Evolutionary conservation across 179 eudicot genomes (phyloP), one percentile per base, ranked within the genome.

Genomic region (Drosera spatulata): DNA sequence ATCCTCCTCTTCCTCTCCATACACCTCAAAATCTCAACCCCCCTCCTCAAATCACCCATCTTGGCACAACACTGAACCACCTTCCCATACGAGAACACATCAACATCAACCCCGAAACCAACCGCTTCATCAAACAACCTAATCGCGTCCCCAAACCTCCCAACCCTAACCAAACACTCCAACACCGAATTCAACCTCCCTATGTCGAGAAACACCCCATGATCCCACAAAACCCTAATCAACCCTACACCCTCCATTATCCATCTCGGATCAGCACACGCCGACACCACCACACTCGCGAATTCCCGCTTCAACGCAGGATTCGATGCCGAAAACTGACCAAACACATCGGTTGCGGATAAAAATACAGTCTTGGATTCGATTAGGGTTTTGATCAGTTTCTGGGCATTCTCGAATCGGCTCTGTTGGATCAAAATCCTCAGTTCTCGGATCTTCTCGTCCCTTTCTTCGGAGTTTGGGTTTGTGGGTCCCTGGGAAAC

Each of bases 11-110:
- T 66, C 67, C 57, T 65, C 91, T 22, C 33, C 33, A 89, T 86
- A 22, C 12, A 5, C 2, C 66, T 53, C 55, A 82, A 67, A 74
- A 86, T 59, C n/a, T 75, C 69, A 50, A 82, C 33, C 38, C 77
- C 96, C 64, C 57, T 73, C 47, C 62, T 62, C 67, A 89, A 63
- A 39, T 86, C 79, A 47, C 86, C 85, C 69, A 80, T 47, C 58
- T 82, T 86, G 51, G 84, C 88, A 3, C 88, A 85, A 4, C 82
- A 76, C 39, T 86, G 85, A 6, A 86, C 71, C 2, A 95, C 96
- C 67, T 89, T 89, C 5, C 79, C 80, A 49, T 73, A 82, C 3
- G 75, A 73, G 48, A 80, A 86, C 58, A 65, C 72, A 69, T 84
- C 88, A 4, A 89, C 63, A 68, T 72, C 60, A 65, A 84, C 12